A percentile compares a stretch with the other conserved stretches of the same genome.
Evolutionary conservation across 202 grass and related monocot genomes (phyloP).

Genomic region (Setaria viridis): DNA sequence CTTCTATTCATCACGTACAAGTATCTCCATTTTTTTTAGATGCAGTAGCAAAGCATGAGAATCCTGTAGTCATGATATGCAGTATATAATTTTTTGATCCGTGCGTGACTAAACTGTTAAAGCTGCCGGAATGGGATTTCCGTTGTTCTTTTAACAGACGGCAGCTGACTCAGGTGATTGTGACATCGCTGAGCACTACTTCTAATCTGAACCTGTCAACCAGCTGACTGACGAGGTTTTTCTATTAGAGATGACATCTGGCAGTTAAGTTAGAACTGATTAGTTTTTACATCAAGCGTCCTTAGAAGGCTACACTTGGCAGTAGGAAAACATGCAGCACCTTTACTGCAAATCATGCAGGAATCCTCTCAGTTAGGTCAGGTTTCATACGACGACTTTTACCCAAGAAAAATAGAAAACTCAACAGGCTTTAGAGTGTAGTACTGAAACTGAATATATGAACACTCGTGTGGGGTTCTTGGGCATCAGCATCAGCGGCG

Average conservation of each 20-base stretch:
- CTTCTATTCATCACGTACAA: not conserved
- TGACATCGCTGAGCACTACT: not conserved
- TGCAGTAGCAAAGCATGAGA: not conserved
- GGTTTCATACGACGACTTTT: not conserved
- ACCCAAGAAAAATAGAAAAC: not conserved
- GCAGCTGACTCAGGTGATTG: not conserved
- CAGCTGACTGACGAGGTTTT: constrained; percentile 7
- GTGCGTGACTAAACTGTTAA: not conserved
- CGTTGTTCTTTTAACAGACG: not conserved
- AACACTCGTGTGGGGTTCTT: not conserved
- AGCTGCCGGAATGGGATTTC: not conserved
- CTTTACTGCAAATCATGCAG: not conserved
- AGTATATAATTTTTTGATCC: not conserved
- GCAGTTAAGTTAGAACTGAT: not conserved
- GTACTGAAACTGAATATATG: not conserved
- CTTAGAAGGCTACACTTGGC: constrained; percentile 5
- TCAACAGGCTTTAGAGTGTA: not conserved
- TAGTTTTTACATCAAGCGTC: not conserved
- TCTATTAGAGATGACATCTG: not conserved
- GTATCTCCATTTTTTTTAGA: not conserved
- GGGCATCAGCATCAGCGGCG: not conserved
- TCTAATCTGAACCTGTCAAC: constrained; percentile 36
- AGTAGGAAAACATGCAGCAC: constrained; percentile 38
- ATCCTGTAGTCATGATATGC: not conserved
- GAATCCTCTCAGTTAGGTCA: not conserved